Base-by-base conservation (phyloP, 108 stramenopile genomes). In the Nitzschia sp. region DNA sequence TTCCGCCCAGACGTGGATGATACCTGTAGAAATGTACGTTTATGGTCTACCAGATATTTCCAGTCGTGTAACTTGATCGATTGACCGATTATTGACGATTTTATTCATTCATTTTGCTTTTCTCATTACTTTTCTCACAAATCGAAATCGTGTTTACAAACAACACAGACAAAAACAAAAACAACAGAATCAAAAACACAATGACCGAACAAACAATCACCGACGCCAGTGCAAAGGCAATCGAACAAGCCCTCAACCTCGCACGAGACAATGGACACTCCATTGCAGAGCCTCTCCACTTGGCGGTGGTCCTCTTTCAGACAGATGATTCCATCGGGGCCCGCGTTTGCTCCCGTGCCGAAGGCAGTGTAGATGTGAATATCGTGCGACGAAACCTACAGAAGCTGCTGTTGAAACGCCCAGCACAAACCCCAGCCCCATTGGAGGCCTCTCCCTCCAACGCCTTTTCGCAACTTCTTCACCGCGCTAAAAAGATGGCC, bases 231-330 rank as follows among this genome's bases (percentile, higher is more conserved):
- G 56, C 84, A 27, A 93, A 87, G 63, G 83, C 78, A 9, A 66
- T 93, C 45, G 76, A 93, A 57, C 69, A 83, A 55, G 15, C 75
- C 2, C 69, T 93, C 9, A 55, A 53, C 45, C 66, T 87, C 19
- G 88, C 92, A 30, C 73, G 80, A 5, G 88, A 87, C 80, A 89
- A 93, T 61, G 92, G 92, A 13, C 87, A 91, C 54, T 64, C 89
- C 26, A 50, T 55, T 1, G 87, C 84, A 13, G 89, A 90, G 44
- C 92, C 92, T 11, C 66, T 90, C 11, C 92, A 93, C 60, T 67
- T 93, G 22, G 87, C 87, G 2, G 63, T 72, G 11, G 86, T 77
- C 21, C 71, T 90, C 1, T 93, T 90, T 33, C 45, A 68, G 0
- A 69, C 65, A 6, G 87, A 87, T 52, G 92, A 90, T 44, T 71